phyloP scores from a whole-genome alignment of 805 yeast genomes.

The Kazachstania martiniae region DNA sequence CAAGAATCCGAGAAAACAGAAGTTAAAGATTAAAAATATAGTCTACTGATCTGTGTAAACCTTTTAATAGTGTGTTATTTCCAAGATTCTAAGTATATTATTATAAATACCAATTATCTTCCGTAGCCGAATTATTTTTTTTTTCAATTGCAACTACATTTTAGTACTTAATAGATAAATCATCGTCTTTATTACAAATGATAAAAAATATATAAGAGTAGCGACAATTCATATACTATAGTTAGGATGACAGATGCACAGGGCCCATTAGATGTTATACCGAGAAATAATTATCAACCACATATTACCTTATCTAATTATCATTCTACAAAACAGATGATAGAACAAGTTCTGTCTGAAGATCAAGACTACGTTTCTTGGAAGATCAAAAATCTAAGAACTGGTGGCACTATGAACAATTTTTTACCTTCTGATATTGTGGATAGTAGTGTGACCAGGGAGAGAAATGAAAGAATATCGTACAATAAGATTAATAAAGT shows the following conservation, averaged over 20 bases:
- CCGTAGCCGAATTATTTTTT: no score
- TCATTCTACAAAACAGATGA: conserved; percentile 23
- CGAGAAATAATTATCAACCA: conserved; percentile 22
- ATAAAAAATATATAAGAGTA: no score
- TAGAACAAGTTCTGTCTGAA: conserved; percentile 25
- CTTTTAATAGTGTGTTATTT: no score
- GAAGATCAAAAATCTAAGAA: conserved; percentile 23
- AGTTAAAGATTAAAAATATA: no score
- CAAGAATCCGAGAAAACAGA: no score
- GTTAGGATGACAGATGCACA: conserved; percentile 24
- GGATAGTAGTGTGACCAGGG: neutral
- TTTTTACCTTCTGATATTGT: conserved; percentile 6
- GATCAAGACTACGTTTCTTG: conserved; percentile 27
- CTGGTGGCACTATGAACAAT: conserved; percentile 24
- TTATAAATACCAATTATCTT: no score
- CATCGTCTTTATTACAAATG: no score
- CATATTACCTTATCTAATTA: conserved; percentile 21
- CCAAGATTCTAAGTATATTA: no score
- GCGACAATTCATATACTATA: no score
- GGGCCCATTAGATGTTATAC: conserved; percentile 25
- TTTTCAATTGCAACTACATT: no score
- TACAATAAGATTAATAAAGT: conserved; percentile 14
- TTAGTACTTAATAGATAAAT: no score
- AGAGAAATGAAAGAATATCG: conserved; percentile 2
- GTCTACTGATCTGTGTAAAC: no score